These are phyloP conservation scores for Diplocarpon mali DNA, from an alignment of 2,329 filamentous ascomycete species.

Conservation along the genomic window DNA sequence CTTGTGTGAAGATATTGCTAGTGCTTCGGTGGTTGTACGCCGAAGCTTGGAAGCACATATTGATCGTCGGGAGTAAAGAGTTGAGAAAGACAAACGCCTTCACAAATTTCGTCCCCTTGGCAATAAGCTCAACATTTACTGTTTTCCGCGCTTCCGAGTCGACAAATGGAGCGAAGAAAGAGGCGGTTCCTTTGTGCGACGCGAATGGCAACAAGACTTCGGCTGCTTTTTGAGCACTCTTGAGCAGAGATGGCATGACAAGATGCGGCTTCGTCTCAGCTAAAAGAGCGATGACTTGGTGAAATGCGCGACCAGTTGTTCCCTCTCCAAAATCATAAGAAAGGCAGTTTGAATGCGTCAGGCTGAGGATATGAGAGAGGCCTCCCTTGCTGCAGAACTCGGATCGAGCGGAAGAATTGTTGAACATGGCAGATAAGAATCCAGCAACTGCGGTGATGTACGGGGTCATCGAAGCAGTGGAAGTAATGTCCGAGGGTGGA, in stretches of 20 bases:
- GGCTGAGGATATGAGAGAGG: slow-evolving; percentile 72
- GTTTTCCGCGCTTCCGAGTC: slow-evolving; percentile 29
- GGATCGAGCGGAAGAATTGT: slow-evolving; percentile 23
- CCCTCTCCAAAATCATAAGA: slow-evolving; percentile 61
- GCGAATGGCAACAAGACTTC: slow-evolving; percentile 58
- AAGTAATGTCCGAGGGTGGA: slow-evolving; percentile 17
- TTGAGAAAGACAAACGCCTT: slow-evolving; percentile 72
- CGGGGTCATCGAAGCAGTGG: slow-evolving; percentile 22
- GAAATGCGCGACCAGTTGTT: slow-evolving; percentile 56
- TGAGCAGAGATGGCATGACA: slow-evolving; percentile 70
- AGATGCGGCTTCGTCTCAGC: slow-evolving; percentile 73
- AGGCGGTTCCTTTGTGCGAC: slow-evolving; percentile 33
- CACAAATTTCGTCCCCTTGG: slow-evolving; percentile 62
- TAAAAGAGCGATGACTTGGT: slow-evolving; percentile 63
- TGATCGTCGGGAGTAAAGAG: slow-evolving; percentile 63
- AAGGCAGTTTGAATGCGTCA: slow-evolving; percentile 72
- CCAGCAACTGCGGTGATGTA: slow-evolving; percentile 68
- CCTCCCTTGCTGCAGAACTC: slow-evolving; percentile 71
- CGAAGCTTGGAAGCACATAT: slow-evolving; percentile 59
- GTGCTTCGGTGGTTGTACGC: slow-evolving; percentile 42
- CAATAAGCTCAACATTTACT: slow-evolving; percentile 33
- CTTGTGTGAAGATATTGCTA: slow-evolving; percentile 54
- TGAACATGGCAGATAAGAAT: slow-evolving; percentile 47
- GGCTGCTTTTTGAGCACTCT: slow-evolving; percentile 59
- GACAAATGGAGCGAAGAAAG: slow-evolving; percentile 65